These are phyloP conservation scores for Hyphodiscus sp. DNA, from an alignment of 2,329 filamentous ascomycete species.

Conservation along the genomic window DNA sequence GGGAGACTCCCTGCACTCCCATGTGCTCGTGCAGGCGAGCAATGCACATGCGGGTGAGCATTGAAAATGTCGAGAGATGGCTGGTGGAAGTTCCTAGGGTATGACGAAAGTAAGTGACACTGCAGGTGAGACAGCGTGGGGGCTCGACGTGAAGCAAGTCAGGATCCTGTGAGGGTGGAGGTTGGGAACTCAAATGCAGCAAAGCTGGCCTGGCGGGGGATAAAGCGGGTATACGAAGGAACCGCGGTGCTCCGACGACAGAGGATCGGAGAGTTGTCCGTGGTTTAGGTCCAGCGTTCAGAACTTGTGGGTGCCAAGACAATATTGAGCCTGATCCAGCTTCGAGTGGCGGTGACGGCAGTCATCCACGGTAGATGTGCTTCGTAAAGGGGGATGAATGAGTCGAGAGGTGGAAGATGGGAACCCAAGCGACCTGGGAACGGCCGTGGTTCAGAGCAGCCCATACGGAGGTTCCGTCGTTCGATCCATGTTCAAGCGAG, in stretches of 20 bases:
- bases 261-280: no score
- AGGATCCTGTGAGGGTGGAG: neutral
- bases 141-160: neutral
- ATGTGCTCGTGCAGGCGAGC: slow-evolving; percentile 2
- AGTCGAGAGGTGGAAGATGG: no score
- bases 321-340: neutral
- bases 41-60: slow-evolving; percentile 1
- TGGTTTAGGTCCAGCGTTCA: neutral
- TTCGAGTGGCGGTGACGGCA: neutral
- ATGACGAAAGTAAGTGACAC: neutral
- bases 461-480: no score
- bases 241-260: no score
- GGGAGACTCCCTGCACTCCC: neutral
- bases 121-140: neutral
- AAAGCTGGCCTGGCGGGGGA: neutral
- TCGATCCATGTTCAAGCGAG: no score
- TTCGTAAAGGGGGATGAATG: no score
- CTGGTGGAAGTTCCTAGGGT: neutral
- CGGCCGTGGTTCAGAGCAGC: no score
- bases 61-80: neutral
- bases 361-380: neutral
- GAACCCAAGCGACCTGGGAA: no score
- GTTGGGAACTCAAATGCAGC: neutral
- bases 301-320: neutral
- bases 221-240: no score